Evolutionary conservation across 495 filamentous ascomycete species (phyloP), one percentile per base, ranked within the genome.

Genomic region (Tuber borchii): DNA sequence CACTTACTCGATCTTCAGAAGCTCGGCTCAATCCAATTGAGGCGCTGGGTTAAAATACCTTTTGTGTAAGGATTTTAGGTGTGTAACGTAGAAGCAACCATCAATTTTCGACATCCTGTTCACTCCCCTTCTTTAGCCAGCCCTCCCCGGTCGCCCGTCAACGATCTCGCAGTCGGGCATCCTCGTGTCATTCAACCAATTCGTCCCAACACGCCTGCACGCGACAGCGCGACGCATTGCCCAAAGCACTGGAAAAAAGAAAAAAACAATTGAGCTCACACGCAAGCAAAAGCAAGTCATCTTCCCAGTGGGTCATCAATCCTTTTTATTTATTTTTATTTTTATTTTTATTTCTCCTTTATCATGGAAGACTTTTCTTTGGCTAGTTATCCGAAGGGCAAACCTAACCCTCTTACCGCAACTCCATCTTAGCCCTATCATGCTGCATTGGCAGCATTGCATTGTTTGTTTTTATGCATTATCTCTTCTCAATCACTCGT

Each of bases 131-230:
- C 78, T 70, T 79, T 75, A 76, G 79, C 78, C 73, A 79, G 77
- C 76, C 77, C 73, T 79, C 78, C 76, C 78, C 73, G 68, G 78
- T 79, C 78, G 71, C 40, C 78, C 56, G 48, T 73, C 78, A 79
- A 73, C 75, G 79, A 81, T 81, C 79, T 81, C 77, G 79, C 78
- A 81, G 70, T 70, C 48, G 75, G 72, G 51, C 78, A 80, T 80
- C 78, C 78, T 79, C 78, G 78, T 79, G 73, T 75, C 78, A 40
- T 79, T 79, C 78, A 79, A 73, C 76, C 73, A 79, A 79, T 79
- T 79, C 77, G 73, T 76, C 78, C 77, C 76, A 78, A 69, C 43
- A 77, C 75, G 65, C 42, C 74, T 61, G 71, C 76, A 78, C 77
- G 77, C 76, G 71, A 75, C 78, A 79, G 69, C 71, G 45, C 77